phyloP scores from a whole-genome alignment of 192 early-diverging fungal species.

The Endogone sp. region DNA sequence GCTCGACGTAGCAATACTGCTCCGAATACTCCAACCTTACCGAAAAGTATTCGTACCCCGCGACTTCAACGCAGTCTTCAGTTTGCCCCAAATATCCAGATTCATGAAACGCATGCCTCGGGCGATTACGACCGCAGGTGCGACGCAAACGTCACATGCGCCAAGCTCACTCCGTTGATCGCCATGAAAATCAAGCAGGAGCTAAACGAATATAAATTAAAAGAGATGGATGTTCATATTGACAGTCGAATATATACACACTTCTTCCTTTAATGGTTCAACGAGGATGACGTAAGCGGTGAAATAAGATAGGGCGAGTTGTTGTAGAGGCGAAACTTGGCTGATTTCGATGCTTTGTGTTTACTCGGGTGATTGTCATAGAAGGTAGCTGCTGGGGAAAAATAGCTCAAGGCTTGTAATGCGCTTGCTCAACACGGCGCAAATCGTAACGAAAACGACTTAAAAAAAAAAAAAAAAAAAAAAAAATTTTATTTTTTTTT shows the following conservation, averaged over 20 bases:
- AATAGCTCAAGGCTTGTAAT: no score
- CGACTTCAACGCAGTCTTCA: constrained; percentile 31
- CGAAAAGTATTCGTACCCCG: constrained; percentile 22
- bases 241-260: constrained; percentile 70
- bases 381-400: no score
- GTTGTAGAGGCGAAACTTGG: no score
- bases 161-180: constrained; percentile 76
- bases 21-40: constrained; percentile 4
- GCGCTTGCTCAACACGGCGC: no score
- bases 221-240: constrained; percentile 88
- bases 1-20: constrained; percentile 7
- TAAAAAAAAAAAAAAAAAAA: no score
- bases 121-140: constrained; percentile 88
- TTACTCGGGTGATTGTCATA: no score
- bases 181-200: constrained; percentile 90
- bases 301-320: no score
- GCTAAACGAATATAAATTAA: constrained; percentile 90
- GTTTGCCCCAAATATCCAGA: constrained; percentile 47
- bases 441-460: no score
- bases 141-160: constrained; percentile 75
- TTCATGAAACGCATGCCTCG: constrained; percentile 65
- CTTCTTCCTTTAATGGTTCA: constrained; percentile 58
- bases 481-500: no score
- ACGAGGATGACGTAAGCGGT: no score
- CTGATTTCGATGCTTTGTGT: no score